Percentiles rank a stretch among this genome's conserved stretches.
These are phyloP conservation scores for Clathrospora elynae DNA, from an alignment of 2,329 filamentous ascomycete species.

Conservation along the genomic window DNA sequence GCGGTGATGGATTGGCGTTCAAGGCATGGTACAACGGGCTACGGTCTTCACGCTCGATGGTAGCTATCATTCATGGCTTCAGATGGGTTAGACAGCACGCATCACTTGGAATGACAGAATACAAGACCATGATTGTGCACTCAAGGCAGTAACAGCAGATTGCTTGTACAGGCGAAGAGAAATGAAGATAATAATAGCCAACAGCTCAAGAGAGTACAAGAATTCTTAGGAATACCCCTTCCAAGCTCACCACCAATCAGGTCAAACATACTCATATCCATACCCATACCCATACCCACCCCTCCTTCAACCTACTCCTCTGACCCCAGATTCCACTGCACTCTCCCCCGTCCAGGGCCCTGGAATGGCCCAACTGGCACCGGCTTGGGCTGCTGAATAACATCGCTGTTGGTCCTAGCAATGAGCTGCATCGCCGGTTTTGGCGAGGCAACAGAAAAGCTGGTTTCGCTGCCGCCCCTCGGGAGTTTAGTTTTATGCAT, in stretches of 20 bases:
- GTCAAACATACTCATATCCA: too few species aligned
- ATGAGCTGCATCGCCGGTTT: constrained; percentile 19
- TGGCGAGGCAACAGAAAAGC: constrained; percentile 15
- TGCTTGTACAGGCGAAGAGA: too few species aligned
- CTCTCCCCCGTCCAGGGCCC: constrained; percentile 26
- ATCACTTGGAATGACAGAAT: constrained; percentile 7
- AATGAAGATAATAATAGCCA: too few species aligned
- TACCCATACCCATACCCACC: too few species aligned
- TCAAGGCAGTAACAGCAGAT: too few species aligned
- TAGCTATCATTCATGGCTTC: constrained; percentile 8
- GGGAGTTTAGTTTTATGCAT: constrained; percentile 24
- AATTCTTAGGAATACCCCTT: too few species aligned
- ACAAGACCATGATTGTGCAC: too few species aligned
- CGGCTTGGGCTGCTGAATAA: constrained; percentile 37
- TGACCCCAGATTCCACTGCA: constrained; percentile 45
- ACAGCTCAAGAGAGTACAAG: too few species aligned
- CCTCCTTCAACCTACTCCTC: constrained; percentile 33
- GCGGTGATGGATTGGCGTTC: constrained; percentile 5
- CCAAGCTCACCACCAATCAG: too few species aligned
- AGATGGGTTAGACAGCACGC: constrained; percentile 2
- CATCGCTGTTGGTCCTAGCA: constrained; percentile 34
- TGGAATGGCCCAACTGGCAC: constrained; percentile 27
- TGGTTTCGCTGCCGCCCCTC: constrained; percentile 34
- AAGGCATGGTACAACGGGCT: constrained; percentile 2
- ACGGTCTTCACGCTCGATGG: constrained; percentile 2